Base-by-base conservation (phyloP, 306 rosid genomes). In the Fragaria vesca region DNA sequence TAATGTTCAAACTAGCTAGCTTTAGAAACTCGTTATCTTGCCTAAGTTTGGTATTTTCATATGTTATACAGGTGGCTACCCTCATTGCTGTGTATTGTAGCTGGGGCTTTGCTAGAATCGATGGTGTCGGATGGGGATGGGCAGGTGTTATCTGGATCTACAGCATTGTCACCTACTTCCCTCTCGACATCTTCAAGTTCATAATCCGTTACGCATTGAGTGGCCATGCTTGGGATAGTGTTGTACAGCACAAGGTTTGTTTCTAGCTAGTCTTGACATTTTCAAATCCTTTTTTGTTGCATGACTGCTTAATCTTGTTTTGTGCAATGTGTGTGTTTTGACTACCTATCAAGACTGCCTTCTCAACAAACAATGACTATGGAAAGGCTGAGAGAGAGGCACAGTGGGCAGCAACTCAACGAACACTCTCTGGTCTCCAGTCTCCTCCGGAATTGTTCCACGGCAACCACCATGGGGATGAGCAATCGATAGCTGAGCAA, bases 51-150 rank as follows among this genome's bases (percentile, higher is more conserved):
- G 16, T 69, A 54, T 10, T 21, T 42, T n/a, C 60, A 32, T 79
- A 0, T 10, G 36, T 11, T 80, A 58, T 1, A 42, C 30, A 91
- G 97, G 88, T 93, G 82, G 98, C 98, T 55, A 91, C 98, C 65
- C 0, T 77, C 34, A 87, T 93, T 74, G 93, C 97, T 43, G 97
- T 90, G 76, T 93, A 91, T 71, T 85, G 91, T 42, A 74, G 80
- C 8, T 91, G 98, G 98, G 88, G 71, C 30, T 93, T 93, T 63
- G 98, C 98, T 1, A 88, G 86, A 79, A 89, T 91, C 80, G 15
- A 82, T 2, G 98, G 98, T 15, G 72, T 93, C 76, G 98, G 98
- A 1, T 93, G 98, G 98, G 75, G 75, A 78, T 93, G 98, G 98
- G 97, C 96, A 7, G 98, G 91, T 76, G 86, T 40, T 6, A 93